phyloP scores from a whole-genome alignment of 306 rosid genomes.

The Begonia masoniana region DNA sequence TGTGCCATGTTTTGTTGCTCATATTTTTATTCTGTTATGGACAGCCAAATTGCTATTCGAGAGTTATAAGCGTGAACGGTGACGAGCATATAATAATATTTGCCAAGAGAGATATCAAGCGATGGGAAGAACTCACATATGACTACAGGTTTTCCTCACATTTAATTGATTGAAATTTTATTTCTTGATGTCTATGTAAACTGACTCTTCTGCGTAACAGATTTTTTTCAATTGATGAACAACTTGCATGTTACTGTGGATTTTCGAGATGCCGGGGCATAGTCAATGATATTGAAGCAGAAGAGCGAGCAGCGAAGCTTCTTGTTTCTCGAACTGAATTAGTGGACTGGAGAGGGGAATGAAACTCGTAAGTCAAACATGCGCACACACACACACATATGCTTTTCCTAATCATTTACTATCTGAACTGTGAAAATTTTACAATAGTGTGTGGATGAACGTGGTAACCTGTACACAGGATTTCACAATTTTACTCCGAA shows the following conservation, averaged over 20 bases:
- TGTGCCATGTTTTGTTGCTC: conserved; percentile 2
- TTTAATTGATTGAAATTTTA: conserved; percentile 8
- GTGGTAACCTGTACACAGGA: no score
- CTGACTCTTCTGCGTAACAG: conserved; percentile 31
- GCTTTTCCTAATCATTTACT: no score
- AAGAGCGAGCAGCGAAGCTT: conserved; percentile 73
- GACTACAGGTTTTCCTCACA: conserved; percentile 65
- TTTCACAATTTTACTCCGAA: no score
- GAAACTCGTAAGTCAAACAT: conserved; percentile 30
- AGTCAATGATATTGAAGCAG: conserved; percentile 85
- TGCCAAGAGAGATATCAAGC: conserved; percentile 92
- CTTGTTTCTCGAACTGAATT: conserved; percentile 58
- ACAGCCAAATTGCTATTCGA: conserved; percentile 99
- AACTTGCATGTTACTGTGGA: conserved; percentile 91
- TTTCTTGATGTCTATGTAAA: conserved; percentile 19
- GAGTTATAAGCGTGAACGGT: conserved; percentile 75
- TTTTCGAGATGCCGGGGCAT: conserved; percentile 85
- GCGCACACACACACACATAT: no score
- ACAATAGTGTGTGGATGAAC: no score
- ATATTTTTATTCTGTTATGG: conserved; percentile 12
- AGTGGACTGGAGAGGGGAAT: conserved; percentile 87
- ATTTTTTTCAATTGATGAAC: conserved; percentile 91
- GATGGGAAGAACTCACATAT: conserved; percentile 97
- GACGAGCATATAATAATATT: conserved; percentile 95
- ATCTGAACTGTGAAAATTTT: no score